Evolutionary conservation across 768 basidiomycete genomes (phyloP).

Genomic region (Mycena vitilis): DNA sequence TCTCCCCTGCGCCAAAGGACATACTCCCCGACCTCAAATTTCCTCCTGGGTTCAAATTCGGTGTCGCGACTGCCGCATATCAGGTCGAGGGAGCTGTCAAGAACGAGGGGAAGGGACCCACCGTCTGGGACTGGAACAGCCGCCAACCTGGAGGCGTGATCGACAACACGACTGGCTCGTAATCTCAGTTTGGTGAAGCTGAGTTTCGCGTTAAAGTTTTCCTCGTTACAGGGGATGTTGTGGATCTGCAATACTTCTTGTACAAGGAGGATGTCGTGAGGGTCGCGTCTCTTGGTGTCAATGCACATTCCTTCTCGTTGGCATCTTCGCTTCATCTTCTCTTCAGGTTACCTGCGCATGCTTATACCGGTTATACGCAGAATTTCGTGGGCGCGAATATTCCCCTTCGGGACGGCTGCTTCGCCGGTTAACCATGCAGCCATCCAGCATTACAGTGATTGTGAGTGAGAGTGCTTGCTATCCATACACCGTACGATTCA

Average conservation of each 20-base stretch:
- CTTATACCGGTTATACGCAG: conserved; percentile 39
- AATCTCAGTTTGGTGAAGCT: no score
- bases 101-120: conserved; percentile 61
- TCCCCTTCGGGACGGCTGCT: conserved; percentile 60
- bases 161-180: conserved; percentile 58
- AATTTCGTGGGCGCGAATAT: conserved; percentile 63
- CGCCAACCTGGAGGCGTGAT: conserved; percentile 54
- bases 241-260: conserved; percentile 62
- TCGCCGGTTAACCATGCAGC: conserved; percentile 63
- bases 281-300: conserved; percentile 62
- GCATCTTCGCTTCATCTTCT: conserved; percentile 31
- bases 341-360: not conserved
- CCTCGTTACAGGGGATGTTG: conserved; percentile 51
- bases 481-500: not conserved
- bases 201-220: not conserved
- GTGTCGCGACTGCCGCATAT: conserved; percentile 64
- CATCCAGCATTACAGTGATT: conserved; percentile 57
- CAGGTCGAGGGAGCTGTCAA: conserved; percentile 66
- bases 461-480: conserved; percentile 39
- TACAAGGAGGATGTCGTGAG: conserved; percentile 65
- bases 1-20: conserved; percentile 55
- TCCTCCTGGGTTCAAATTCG: conserved; percentile 61
- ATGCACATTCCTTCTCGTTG: conserved; percentile 65
- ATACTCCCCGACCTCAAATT: conserved; percentile 58
- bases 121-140: conserved; percentile 63